Evolutionary conservation across 768 basidiomycete species (phyloP).

Genomic region (Naganishia randhawae): DNA sequence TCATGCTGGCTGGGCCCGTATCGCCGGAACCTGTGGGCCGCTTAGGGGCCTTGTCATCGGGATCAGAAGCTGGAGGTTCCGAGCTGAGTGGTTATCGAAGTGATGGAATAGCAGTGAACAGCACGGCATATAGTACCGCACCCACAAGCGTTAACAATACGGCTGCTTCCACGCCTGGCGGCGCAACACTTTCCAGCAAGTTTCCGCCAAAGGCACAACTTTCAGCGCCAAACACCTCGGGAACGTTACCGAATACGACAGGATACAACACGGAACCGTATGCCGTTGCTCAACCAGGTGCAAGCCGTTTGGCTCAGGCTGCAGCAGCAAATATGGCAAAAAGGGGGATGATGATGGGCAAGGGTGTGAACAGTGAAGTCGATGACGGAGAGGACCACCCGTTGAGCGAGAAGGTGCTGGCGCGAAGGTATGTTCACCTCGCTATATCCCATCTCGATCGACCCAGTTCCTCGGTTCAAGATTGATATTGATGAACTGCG

Average conservation of each 20-base stretch:
- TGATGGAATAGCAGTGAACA: neutral
- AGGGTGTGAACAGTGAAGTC: neutral
- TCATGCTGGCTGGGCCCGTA: neutral
- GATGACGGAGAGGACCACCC: constrained; percentile 37
- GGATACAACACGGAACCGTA: neutral
- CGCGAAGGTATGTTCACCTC: constrained; percentile 46
- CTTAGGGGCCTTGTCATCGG: constrained; percentile 11
- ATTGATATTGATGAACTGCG: too few relatives aligned
- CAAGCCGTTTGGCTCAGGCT: constrained; percentile 11
- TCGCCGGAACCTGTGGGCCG: constrained; percentile 6
- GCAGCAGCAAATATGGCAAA: constrained; percentile 20
- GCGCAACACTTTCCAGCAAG: constrained; percentile 1
- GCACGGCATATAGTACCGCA: constrained; percentile 17
- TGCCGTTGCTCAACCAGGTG: constrained; percentile 1
- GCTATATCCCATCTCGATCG: too few relatives aligned
- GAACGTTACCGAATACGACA: neutral
- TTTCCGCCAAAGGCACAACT: constrained; percentile 5
- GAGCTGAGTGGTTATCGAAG: constrained; percentile 15
- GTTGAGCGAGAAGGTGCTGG: constrained; percentile 43
- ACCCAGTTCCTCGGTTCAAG: too few relatives aligned
- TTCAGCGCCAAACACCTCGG: neutral
- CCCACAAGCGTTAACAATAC: constrained; percentile 11
- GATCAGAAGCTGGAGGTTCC: constrained; percentile 16
- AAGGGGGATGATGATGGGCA: constrained; percentile 17
- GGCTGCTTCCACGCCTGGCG: constrained; percentile 9